Evolutionary conservation across 1,284 basidiomycete genomes (phyloP).

Genomic region (Dichomitus squalens): DNA sequence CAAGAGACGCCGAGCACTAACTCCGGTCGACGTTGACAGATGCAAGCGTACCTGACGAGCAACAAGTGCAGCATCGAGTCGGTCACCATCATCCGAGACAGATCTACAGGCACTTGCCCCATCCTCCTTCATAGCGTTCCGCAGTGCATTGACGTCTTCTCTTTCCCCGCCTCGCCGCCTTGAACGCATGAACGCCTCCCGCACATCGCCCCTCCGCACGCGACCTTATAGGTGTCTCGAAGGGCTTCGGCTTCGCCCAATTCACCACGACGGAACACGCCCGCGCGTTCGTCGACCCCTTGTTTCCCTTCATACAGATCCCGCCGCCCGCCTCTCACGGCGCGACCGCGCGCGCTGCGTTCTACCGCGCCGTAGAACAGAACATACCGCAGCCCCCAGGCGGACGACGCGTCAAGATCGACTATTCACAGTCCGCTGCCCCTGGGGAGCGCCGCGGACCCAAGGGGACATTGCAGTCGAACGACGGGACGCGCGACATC

Average conservation of each 20-base stretch:
- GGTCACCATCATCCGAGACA: slow-evolving; percentile 92
- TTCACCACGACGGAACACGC: slow-evolving; percentile 85
- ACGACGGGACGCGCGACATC: slow-evolving; percentile 94
- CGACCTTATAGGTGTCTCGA: slow-evolving; percentile 73
- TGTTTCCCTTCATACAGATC: slow-evolving; percentile 83
- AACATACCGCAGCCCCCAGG: slow-evolving; percentile 54
- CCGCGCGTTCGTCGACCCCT: slow-evolving; percentile 82
- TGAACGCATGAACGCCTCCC: slow-evolving; percentile 7
- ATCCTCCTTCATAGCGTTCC: slow-evolving; percentile 66
- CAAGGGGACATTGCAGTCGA: slow-evolving; percentile 60
- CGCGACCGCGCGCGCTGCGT: slow-evolving; percentile 67
- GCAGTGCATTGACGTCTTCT: slow-evolving; percentile 68
- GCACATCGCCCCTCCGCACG: slow-evolving; percentile 20
- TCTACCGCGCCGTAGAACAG: slow-evolving; percentile 69
- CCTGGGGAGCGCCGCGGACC: slow-evolving; percentile 63
- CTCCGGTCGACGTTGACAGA: slow-evolving; percentile 41
- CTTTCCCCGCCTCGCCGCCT: slow-evolving; percentile 38
- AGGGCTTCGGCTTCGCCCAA: slow-evolving; percentile 93
- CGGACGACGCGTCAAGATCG: slow-evolving; percentile 86
- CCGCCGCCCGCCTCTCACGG: slow-evolving; percentile 84
- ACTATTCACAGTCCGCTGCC: slow-evolving; percentile 81
- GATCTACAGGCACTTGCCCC: slow-evolving; percentile 89
- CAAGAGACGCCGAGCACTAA: background rate
- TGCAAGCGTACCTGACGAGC: slow-evolving; percentile 76
- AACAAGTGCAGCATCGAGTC: slow-evolving; percentile 78